Evolutionary conservation across 2,329 filamentous ascomycete species (phyloP).

Genomic region (Colletotrichum sp.): DNA sequence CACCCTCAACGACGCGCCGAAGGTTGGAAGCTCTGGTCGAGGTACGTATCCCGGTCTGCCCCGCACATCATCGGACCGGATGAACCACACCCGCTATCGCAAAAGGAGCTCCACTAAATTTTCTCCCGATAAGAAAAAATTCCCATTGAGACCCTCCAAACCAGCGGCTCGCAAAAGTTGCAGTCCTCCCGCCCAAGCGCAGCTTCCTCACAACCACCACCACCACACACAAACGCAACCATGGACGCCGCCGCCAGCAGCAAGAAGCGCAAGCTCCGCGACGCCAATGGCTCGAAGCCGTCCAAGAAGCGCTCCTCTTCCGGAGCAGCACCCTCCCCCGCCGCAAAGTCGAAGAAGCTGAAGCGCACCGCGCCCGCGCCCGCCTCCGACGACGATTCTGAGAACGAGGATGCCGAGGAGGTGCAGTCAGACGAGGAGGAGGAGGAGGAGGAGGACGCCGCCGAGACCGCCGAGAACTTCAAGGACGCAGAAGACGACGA

Average conservation of each 20-base stretch:
- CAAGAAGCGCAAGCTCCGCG: constrained; percentile 50
- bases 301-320: constrained; percentile 35
- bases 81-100: constrained; percentile 10
- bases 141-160: not conserved
- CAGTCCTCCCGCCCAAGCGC: not conserved
- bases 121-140: constrained; percentile 21
- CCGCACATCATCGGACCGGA: not conserved
- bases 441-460: constrained; percentile 32
- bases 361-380: constrained; percentile 38
- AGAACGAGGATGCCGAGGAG: constrained; percentile 28
- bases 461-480: constrained; percentile 27
- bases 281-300: constrained; percentile 32
- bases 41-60: constrained; percentile 5
- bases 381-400: constrained; percentile 24
- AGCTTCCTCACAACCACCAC: constrained; percentile 15
- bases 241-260: constrained; percentile 31
- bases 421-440: constrained; percentile 20
- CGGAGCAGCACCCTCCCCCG: constrained; percentile 26
- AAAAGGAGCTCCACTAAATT: not conserved
- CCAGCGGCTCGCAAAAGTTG: not conserved
- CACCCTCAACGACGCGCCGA: too few relatives aligned
- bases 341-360: constrained; percentile 46
- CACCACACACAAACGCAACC: not conserved
- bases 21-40: not conserved
- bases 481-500: constrained; percentile 31